Percentiles rank a stretch among this genome's conserved stretches.
Conservation (phyloP, 129 eudicot genomes). For the Flaveria ramosissima region DNA sequence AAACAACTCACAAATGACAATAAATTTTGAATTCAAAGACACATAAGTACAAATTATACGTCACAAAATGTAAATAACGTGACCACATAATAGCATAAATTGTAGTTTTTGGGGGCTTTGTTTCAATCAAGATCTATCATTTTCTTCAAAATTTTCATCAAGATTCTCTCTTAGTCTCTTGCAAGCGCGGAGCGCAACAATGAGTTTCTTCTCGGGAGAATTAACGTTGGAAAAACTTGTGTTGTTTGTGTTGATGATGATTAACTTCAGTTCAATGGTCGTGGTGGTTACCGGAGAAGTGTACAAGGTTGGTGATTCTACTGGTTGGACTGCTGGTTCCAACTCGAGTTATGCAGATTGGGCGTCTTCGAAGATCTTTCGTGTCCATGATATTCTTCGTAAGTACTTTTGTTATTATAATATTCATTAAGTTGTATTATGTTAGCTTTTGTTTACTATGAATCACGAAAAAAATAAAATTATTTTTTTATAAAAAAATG, state of each 20-base stretch:
- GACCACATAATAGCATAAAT: constrained; percentile 27
- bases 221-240: background rate
- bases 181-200: background rate
- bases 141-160: constrained; percentile 17
- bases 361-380: constrained; percentile 52
- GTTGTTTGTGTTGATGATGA: constrained; percentile 23
- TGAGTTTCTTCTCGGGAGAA: background rate
- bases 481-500: background rate
- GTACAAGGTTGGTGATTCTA: constrained; percentile 59
- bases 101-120: constrained; percentile 8
- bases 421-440: background rate
- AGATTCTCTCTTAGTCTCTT: background rate
- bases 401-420: background rate
- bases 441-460: background rate
- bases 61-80: constrained; percentile 25
- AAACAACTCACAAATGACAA: constrained; percentile 22
- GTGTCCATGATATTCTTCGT: constrained; percentile 50
- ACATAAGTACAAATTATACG: constrained; percentile 14
- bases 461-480: background rate
- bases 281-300: constrained; percentile 37
- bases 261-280: background rate
- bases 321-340: constrained; percentile 49
- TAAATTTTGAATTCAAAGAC: constrained; percentile 8
- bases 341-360: constrained; percentile 43
- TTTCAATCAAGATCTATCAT: constrained; percentile 12